phyloP scores from a whole-genome alignment of 148 eudicot species.

The Camellia sinensis region DNA sequence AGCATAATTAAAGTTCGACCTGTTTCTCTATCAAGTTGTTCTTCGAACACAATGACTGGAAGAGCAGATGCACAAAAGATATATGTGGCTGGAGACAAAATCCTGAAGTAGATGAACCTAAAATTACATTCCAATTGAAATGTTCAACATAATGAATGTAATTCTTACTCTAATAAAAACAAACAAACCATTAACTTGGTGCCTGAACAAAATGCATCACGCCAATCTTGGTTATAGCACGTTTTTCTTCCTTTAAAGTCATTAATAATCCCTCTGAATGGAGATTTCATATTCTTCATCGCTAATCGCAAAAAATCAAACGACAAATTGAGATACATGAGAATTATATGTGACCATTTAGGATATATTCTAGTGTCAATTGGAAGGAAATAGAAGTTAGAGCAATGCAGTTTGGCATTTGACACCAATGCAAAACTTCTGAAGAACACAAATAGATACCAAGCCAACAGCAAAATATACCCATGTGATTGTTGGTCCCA shows the following conservation, averaged over 20 bases:
- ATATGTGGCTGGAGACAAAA: conserved; percentile 58
- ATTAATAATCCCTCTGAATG: conserved; percentile 3
- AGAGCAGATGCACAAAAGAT: conserved; percentile 69
- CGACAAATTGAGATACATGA: not conserved
- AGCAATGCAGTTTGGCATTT: not conserved
- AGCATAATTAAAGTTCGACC: conserved; percentile 18
- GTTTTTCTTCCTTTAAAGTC: conserved; percentile 11
- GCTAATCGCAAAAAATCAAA: not conserved
- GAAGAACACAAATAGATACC: not conserved
- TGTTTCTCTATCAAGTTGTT: conserved; percentile 58
- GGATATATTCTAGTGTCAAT: not conserved
- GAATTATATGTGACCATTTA: not conserved
- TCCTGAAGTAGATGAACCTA: conserved; percentile 22
- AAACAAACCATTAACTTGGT: not conserved
- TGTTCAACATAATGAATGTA: too few species aligned
- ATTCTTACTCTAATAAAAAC: too few species aligned
- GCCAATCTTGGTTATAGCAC: conserved; percentile 21
- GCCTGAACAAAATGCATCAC: not conserved
- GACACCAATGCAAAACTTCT: not conserved
- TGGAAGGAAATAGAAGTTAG: not conserved
- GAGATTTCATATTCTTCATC: not conserved
- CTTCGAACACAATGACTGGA: conserved; percentile 67
- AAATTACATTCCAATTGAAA: too few species aligned
- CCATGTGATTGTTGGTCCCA: not conserved
- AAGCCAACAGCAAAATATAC: not conserved